These are phyloP conservation scores for Pseudopyrenochaeta lycopersici DNA, from an alignment of 2,329 filamentous ascomycete genomes.

Conservation along the genomic window DNA sequence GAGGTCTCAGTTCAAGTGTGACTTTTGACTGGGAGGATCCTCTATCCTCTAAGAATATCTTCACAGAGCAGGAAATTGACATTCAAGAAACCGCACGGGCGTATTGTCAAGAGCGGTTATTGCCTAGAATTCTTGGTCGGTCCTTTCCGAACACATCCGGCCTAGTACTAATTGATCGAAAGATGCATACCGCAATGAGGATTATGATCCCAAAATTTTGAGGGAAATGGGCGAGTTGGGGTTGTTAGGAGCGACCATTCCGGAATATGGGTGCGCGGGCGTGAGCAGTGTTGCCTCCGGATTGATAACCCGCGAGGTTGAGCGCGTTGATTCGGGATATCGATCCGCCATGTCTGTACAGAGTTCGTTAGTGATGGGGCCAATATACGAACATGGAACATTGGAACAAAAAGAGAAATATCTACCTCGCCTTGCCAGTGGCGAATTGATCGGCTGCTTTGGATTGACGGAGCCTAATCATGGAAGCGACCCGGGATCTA, in stretches of 20 bases:
- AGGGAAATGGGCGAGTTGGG: conserved; percentile 93
- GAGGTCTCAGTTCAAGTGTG: conserved; percentile 54
- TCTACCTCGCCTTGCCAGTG: conserved; percentile 81
- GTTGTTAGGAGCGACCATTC: conserved; percentile 84
- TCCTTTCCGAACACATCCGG: conserved; percentile 2
- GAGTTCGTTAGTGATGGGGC: conserved; percentile 91
- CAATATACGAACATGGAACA: conserved; percentile 85
- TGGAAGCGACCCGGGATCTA: conserved; percentile 87
- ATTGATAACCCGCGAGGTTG: conserved; percentile 87
- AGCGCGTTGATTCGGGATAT: conserved; percentile 91
- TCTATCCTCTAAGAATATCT: conserved; percentile 74
- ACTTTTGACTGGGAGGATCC: conserved; percentile 93
- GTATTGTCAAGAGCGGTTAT: conserved; percentile 90
- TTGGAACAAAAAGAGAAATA: conserved; percentile 87
- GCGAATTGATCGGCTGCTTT: conserved; percentile 84
- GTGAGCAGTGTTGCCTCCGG: conserved; percentile 87
- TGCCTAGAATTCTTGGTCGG: conserved; percentile 84
- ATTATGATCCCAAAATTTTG: conserved; percentile 85
- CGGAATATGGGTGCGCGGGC: conserved; percentile 88
- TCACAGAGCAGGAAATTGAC: conserved; percentile 89
- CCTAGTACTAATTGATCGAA: conserved; percentile 12
- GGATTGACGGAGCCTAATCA: conserved; percentile 93
- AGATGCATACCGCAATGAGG: conserved; percentile 88
- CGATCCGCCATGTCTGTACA: conserved; percentile 94
- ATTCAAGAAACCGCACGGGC: conserved; percentile 90